A percentile compares a stretch with the other conserved stretches of the same genome.
Evolutionary conservation across 2,329 filamentous ascomycete genomes (phyloP).

Genomic region (Thelonectria rubi): DNA sequence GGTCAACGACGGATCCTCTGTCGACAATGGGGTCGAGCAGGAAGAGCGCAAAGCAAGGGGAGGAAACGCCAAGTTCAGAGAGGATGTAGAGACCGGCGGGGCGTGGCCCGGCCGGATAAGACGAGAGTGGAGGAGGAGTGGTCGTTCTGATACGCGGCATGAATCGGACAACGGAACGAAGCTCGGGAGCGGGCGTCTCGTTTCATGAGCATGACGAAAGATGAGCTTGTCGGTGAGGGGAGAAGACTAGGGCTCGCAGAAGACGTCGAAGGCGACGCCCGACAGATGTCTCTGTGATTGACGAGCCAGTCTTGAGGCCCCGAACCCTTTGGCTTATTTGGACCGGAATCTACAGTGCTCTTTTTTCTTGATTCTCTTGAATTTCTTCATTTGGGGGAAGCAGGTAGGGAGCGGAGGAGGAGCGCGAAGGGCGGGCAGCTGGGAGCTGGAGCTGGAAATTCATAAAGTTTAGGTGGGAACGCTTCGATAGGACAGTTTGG

Average conservation of each 20-base stretch:
- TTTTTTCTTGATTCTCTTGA: conserved; percentile 34
- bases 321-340: conserved; percentile 30
- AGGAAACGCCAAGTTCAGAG: conserved; percentile 28
- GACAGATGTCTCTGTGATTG: conserved; percentile 24
- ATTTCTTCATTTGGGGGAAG: conserved; percentile 25
- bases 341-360: conserved; percentile 42
- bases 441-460: conserved; percentile 43
- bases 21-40: conserved; percentile 23
- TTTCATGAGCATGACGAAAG: conserved; percentile 33
- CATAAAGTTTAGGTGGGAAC: conserved; percentile 50
- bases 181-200: conserved; percentile 35
- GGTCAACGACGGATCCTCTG: conserved; percentile 29
- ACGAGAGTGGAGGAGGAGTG: conserved; percentile 23
- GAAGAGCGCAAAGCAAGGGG: conserved; percentile 25
- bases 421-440: conserved; percentile 23
- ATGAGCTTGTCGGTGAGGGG: conserved; percentile 23
- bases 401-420: conserved; percentile 22
- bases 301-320: conserved; percentile 28
- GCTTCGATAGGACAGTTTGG: conserved; percentile 60
- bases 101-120: conserved; percentile 27
- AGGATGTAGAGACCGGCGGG: conserved; percentile 27
- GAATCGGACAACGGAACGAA: conserved; percentile 37
- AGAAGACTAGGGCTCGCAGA: conserved; percentile 21
- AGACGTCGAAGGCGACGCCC: conserved; percentile 18
- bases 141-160: conserved; percentile 32